Evolutionary conservation across 768 basidiomycete genomes (phyloP).

Genomic region (Arthromyces matolae): DNA sequence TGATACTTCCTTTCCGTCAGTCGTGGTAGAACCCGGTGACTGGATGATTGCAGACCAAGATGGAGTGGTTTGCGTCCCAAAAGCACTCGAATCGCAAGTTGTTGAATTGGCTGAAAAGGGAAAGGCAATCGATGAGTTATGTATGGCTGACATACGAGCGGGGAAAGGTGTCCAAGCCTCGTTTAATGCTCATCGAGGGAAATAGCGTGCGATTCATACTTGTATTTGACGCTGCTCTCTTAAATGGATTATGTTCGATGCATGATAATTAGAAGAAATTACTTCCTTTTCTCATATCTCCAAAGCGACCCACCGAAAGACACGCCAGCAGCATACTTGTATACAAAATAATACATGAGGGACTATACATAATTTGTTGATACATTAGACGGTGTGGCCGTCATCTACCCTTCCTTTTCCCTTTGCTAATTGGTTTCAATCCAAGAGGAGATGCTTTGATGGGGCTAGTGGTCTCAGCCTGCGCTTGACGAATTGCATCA

Average conservation of each 20-base stretch:
- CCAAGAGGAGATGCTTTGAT: neutral
- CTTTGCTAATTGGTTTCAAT: constrained; percentile 9
- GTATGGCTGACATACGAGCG: constrained; percentile 69
- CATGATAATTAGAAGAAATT: too few relatives aligned
- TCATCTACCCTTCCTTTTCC: constrained; percentile 6
- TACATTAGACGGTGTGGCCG: neutral
- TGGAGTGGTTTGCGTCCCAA: constrained; percentile 82
- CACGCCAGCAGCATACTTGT: neutral
- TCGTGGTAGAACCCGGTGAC: constrained; percentile 69
- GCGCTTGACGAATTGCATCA: constrained; percentile 71
- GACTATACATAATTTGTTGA: neutral
- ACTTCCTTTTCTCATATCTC: too few relatives aligned
- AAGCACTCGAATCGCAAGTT: constrained; percentile 48
- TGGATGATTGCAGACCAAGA: constrained; percentile 85
- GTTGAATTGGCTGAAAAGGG: constrained; percentile 54
- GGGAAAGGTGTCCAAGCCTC: constrained; percentile 74
- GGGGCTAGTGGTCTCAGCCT: constrained; percentile 34
- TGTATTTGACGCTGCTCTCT: neutral
- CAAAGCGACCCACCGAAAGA: too few relatives aligned
- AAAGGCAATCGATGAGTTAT: constrained; percentile 62
- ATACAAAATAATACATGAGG: neutral
- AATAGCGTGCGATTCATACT: neutral
- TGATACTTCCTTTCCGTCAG: constrained; percentile 45
- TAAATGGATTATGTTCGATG: neutral
- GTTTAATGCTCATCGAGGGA: constrained; percentile 73